phyloP scores from a whole-genome alignment of 1,139 yeast species.

The Suhomyces ambrosiae region DNA sequence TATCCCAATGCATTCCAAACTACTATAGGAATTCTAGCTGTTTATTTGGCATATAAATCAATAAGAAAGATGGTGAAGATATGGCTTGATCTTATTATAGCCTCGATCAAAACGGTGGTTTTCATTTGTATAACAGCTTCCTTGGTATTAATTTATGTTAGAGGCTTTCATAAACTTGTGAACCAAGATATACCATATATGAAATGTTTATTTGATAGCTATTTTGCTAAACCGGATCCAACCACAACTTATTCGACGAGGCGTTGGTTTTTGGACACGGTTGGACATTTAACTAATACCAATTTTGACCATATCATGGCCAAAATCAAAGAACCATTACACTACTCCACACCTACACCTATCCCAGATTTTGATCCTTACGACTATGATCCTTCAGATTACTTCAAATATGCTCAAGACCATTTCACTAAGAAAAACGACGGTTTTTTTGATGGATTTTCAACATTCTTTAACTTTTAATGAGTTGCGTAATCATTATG shows the following conservation, averaged over 20 bases:
- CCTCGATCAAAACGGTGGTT: constrained; percentile 24
- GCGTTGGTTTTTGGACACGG: constrained; percentile 3
- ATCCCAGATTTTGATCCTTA: neutral
- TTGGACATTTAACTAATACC: constrained; percentile 2
- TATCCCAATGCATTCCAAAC: constrained; percentile 31
- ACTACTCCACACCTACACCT: neutral
- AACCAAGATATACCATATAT: constrained; percentile 16
- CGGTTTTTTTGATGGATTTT: constrained; percentile 7
- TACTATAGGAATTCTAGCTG: constrained; percentile 20
- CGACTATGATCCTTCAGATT: constrained; percentile 12
- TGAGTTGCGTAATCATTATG: too few species aligned
- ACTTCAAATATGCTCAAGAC: constrained; percentile 23
- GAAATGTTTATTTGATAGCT: constrained; percentile 1
- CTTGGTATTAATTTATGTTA: constrained; percentile 17
- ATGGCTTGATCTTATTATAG: constrained; percentile 30
- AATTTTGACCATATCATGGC: constrained; percentile 6
- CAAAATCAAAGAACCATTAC: constrained; percentile 7
- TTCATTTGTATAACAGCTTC: constrained; percentile 15
- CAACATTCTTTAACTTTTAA: neutral
- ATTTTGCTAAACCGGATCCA: neutral
- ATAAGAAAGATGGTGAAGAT: constrained; percentile 23
- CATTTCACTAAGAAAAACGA: constrained; percentile 19
- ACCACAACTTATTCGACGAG: neutral
- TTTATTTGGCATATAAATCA: constrained; percentile 27
- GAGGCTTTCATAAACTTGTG: constrained; percentile 19